Evolutionary conservation across 768 basidiomycete species (phyloP).

Genomic region (Pleurotus pulmonarius): DNA sequence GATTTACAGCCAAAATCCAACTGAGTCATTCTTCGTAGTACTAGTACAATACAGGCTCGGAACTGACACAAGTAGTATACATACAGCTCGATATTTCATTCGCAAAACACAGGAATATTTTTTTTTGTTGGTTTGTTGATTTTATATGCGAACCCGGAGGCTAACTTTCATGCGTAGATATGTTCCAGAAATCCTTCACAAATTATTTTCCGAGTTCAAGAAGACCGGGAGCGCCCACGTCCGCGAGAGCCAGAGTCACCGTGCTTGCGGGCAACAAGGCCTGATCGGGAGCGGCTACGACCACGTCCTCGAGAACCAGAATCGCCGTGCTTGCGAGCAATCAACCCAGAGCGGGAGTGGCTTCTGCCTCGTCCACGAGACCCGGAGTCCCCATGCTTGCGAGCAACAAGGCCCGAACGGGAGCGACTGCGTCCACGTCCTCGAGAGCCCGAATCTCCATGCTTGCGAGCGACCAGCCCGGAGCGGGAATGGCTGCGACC

Average conservation of each 20-base stretch:
- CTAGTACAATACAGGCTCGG: too few relatives aligned
- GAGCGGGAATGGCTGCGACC: neutral
- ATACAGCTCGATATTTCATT: too few relatives aligned
- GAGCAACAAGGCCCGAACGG: neutral
- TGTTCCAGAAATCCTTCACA: neutral
- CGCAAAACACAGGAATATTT: too few relatives aligned
- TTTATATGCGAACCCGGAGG: too few relatives aligned
- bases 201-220: neutral
- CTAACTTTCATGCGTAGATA: too few relatives aligned
- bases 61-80: too few relatives aligned
- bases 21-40: too few relatives aligned
- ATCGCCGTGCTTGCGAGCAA: neutral
- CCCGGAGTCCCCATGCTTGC: neutral
- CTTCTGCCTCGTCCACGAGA: neutral
- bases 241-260: neutral
- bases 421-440: neutral
- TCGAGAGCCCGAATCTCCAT: neutral
- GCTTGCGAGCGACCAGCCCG: neutral
- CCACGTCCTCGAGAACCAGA: neutral
- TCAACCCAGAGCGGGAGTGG: neutral
- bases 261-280: neutral
- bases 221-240: neutral
- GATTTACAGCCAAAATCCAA: too few relatives aligned
- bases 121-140: too few relatives aligned
- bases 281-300: neutral